Base-by-base conservation (phyloP, 805 yeast genomes). In the Jamesozyma hellenica region DNA sequence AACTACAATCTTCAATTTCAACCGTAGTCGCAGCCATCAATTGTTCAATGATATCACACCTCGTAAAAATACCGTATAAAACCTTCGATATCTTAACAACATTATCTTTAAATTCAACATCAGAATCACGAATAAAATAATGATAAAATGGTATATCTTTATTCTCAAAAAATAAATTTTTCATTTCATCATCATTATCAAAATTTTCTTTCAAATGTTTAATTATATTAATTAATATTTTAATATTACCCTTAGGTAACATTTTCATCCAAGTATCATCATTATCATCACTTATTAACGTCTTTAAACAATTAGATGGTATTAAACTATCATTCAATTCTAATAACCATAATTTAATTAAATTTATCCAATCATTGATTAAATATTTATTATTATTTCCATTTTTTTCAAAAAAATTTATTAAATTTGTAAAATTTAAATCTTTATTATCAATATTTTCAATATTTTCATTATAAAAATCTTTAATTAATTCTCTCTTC, bases 281-380 rank as follows among this genome's bases (percentile, higher is more conserved):
- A 4, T 9, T 16, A 14, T 33, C 35, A 14, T 26, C 28, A 12
- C 14, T 15, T 9, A 14, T n/a, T 16, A 29, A 29, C 6, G 4
- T 9, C 17, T 29, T 15, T 4, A 13, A 29, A 29, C 19, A 29
- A 14, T 8, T n/a, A 8, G 18, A 29, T 16, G 32, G 18, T 14
- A 29, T 18, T 18, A 77, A 53, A 21, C 81, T 70, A 46, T 75
- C 80, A 0, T 82, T 82, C 29, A 77, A 55, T 48, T 77, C 83
- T 56, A 77, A 57, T 26, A 77, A 61, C 65, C 75, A 76, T 26
- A 72, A 52, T 49, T 76, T 76, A 42, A 76, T 58, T 15, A 74
- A 61, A 39, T 69, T 67, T 4, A 61, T 39, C 41, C 64, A 48
- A 28, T 51, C 56, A 7, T 32, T 36, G 0, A 44, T 17, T 3